phyloP scores from a whole-genome alignment of 495 filamentous ascomycete species.

The Parmelia sp. region DNA sequence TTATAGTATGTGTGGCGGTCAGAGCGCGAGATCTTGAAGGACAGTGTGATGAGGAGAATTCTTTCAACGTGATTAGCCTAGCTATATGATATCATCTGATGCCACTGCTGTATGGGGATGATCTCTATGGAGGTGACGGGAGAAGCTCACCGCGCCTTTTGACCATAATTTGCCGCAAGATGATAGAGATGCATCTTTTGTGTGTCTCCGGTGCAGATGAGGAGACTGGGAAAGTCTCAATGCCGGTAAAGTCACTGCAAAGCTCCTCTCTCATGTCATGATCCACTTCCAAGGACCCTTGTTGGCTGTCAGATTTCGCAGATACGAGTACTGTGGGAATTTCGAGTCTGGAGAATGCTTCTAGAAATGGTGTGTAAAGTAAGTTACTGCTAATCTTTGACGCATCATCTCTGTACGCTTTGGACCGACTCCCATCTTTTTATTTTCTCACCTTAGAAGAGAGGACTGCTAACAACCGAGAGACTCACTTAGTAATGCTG shows the following conservation, averaged over 20 bases:
- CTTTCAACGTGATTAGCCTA: slow-evolving; percentile 9
- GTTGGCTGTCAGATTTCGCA: slow-evolving; percentile 74
- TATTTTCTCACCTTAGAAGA: background rate
- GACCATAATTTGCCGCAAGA: slow-evolving; percentile 62
- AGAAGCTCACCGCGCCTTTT: slow-evolving; percentile 56
- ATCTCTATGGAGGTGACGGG: background rate
- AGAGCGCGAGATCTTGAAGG: slow-evolving; percentile 8
- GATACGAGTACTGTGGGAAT: slow-evolving; percentile 73
- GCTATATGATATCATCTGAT: slow-evolving; percentile 3
- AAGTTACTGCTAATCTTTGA: slow-evolving; percentile 11
- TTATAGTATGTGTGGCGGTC: background rate
- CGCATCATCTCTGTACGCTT: background rate
- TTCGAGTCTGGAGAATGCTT: slow-evolving; percentile 57
- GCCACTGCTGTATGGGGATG: background rate
- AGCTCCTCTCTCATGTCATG: slow-evolving; percentile 53
- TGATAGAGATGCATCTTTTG: slow-evolving; percentile 69
- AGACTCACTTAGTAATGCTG: slow-evolving; percentile 65
- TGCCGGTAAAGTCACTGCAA: slow-evolving; percentile 48
- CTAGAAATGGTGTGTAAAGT: slow-evolving; percentile 38
- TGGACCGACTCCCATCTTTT: background rate
- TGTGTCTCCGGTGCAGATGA: slow-evolving; percentile 63
- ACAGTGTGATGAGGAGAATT: background rate
- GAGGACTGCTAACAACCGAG: background rate
- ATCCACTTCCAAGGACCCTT: slow-evolving; percentile 52
- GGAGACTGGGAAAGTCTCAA: slow-evolving; percentile 69